phyloP scores from a whole-genome alignment of 139 green algal genomes.

The Tetraselmis striata region DNA sequence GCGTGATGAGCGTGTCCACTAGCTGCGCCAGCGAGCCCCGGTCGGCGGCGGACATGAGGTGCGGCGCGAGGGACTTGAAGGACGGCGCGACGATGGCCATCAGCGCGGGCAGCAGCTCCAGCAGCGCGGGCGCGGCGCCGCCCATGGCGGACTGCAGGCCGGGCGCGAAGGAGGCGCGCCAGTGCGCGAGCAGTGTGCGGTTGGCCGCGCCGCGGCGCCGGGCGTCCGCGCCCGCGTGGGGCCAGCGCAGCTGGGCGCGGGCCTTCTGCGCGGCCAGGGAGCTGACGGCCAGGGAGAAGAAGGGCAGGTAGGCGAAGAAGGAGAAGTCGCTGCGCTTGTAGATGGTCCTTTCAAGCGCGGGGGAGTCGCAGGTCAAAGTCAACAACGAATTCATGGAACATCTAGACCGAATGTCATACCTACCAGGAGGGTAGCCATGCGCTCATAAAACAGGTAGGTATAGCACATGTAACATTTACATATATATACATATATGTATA shows the following conservation, averaged over 20 bases:
- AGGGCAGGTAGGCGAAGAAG: conserved; percentile 4
- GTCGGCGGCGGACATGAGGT: conserved; percentile 53
- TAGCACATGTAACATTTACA: too few species aligned
- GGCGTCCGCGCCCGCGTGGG: conserved; percentile 25
- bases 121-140: conserved; percentile 17
- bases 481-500: too few species aligned
- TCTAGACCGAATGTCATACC: too few species aligned
- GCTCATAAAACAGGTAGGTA: too few species aligned
- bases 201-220: conserved; percentile 17
- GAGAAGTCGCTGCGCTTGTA: neutral
- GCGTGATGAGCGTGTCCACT: neutral
- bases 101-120: conserved; percentile 52
- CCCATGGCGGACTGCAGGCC: conserved; percentile 5
- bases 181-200: conserved; percentile 44
- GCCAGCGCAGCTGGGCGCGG: conserved; percentile 51
- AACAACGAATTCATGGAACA: too few species aligned
- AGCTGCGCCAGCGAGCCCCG: conserved; percentile 17
- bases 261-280: neutral
- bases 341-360: too few species aligned
- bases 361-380: neutral
- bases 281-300: neutral
- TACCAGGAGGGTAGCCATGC: too few species aligned
- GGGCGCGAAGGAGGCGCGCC: conserved; percentile 30
- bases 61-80: conserved; percentile 45
- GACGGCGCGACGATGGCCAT: conserved; percentile 31